These are phyloP conservation scores for Smallanthus sonchifolius DNA, from an alignment of 129 eudicot species.

Conservation along the genomic window DNA sequence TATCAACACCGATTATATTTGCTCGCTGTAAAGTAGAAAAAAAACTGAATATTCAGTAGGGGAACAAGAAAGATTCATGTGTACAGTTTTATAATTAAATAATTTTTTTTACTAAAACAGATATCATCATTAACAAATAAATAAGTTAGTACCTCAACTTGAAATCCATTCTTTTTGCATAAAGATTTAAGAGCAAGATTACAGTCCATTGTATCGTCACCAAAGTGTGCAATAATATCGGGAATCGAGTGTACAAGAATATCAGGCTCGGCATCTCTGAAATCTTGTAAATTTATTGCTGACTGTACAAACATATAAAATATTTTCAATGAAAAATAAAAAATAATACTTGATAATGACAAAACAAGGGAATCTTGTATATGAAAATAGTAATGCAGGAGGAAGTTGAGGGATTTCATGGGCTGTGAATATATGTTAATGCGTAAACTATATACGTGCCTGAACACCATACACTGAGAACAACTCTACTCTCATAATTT, in stretches of 20 bases:
- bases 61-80: not conserved
- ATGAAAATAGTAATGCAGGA: not conserved
- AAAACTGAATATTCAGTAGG: not conserved
- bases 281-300: conserved; percentile 50
- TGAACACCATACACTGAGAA: conserved; percentile 72
- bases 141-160: conserved; percentile 47
- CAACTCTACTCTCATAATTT: conserved; percentile 57
- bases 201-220: conserved; percentile 35
- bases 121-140: not conserved
- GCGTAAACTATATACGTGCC: conserved; percentile 40
- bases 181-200: conserved; percentile 59
- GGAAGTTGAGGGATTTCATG: not conserved
- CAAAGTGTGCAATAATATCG: conserved; percentile 45
- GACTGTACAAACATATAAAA: conserved; percentile 40
- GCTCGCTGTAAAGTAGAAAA: conserved; percentile 46
- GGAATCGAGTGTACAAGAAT: conserved; percentile 61
- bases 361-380: not conserved
- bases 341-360: not conserved
- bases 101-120: not conserved
- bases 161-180: conserved; percentile 71
- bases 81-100: not conserved
- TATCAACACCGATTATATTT: conserved; percentile 63
- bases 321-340: not conserved
- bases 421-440: not conserved
- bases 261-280: conserved; percentile 75